Evolutionary conservation across 108 stramenopile species (phyloP), one percentile per base, ranked within the genome.

Genomic region (Cyclotella sp.): DNA sequence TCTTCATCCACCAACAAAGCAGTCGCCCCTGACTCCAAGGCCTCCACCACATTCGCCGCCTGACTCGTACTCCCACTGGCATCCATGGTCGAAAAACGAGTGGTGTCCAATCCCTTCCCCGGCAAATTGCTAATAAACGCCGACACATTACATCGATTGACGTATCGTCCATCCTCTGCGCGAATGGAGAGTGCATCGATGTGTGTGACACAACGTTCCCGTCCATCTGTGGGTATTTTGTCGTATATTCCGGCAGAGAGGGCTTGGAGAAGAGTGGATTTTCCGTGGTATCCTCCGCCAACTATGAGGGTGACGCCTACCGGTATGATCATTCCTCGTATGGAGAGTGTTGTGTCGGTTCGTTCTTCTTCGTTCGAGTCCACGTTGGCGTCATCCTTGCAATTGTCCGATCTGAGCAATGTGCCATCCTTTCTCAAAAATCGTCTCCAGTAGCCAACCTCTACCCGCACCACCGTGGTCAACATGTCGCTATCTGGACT

Each of bases 261-360:
- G 21, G 94, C 85, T 45, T 86, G 84, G 0, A 96, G 79, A 29
- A 97, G 49, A 1, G 98, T 98, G n/a, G 97, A 96, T 78, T 98
- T 98, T 7, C 98, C 98, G 71, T 98, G 98, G 63, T 96, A 98
- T 16, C 97, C 98, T 29, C 98, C 97, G 30, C 98, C 98, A 42
- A 95, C 96, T 63, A 98, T 96, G 43, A 97, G 85, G 3, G 95
- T 96, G 24, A 97, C 88, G 52, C 97, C 97, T 9, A 67, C 65
- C 11, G 94, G 96, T 19, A 98, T 85, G 13, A 86, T 82, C 86
- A 98, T 83, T 3, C 97, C 97, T 49, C 83, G 62, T n/a, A 97
- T 60, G 7, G 70, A 63, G 0, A 88, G 73, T 21, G 75, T 77
- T 13, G 79, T 60, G 28, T 53, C 22, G 34, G 44, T 12, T 0